phyloP scores from a whole-genome alignment of 75 land plant genomes.

The Sequoia sempervirens region DNA sequence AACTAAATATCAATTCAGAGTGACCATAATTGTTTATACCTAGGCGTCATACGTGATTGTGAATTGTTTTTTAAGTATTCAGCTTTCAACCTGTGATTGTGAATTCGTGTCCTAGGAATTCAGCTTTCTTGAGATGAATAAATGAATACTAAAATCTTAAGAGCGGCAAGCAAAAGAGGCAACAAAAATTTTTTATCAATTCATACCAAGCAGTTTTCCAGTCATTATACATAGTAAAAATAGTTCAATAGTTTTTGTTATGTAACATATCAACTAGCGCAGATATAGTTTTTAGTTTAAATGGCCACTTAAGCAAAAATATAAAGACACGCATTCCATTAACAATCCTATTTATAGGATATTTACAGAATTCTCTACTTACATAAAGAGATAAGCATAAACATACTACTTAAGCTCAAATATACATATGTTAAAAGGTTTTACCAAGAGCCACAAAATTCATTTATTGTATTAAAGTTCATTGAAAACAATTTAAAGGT shows the following conservation, averaged over 20 bases:
- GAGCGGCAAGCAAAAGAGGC: background rate
- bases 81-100: background rate
- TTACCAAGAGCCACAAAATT: background rate
- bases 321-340: background rate
- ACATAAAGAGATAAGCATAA: background rate
- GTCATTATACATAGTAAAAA: background rate
- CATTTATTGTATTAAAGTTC: background rate
- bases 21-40: background rate
- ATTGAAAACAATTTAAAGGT: background rate
- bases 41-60: background rate
- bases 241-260: background rate
- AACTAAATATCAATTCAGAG: background rate
- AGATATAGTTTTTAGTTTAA: background rate
- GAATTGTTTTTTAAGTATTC: background rate
- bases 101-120: background rate
- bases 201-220: background rate
- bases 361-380: background rate
- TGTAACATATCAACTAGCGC: background rate
- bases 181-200: background rate
- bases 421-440: background rate
- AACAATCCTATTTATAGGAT: background rate
- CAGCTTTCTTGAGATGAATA: background rate
- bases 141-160: background rate
- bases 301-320: background rate
- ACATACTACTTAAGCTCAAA: background rate